Evolutionary conservation across 441 rosid species (phyloP).

Genomic region (Melastoma candidum): DNA sequence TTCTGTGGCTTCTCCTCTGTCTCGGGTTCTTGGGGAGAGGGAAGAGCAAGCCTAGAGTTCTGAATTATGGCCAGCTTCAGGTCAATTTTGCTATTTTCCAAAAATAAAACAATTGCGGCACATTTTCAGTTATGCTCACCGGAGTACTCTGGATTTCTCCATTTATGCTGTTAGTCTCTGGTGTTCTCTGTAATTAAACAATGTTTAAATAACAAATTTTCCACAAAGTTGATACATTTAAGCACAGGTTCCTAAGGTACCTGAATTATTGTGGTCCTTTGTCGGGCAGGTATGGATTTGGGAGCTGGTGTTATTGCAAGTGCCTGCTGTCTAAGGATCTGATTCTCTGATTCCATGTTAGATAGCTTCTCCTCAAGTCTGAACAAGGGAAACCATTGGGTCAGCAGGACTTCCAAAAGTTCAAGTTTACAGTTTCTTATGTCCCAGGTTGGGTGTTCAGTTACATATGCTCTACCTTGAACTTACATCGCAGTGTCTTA

Average conservation of each 20-base stretch:
- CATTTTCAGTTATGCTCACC: slow-evolving; percentile 1
- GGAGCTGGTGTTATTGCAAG: slow-evolving; percentile 4
- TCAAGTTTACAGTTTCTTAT: too few relatives aligned
- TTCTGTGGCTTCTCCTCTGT: slow-evolving; percentile 10
- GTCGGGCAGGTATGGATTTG: background rate
- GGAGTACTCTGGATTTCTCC: slow-evolving; percentile 3
- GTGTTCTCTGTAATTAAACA: slow-evolving; percentile 2
- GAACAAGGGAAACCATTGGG: background rate
- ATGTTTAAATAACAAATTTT: background rate
- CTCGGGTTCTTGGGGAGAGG: slow-evolving; percentile 5
- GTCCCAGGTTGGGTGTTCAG: too few relatives aligned
- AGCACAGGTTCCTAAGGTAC: background rate
- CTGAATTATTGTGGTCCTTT: slow-evolving; percentile 8
- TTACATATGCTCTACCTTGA: too few relatives aligned
- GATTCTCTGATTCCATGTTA: slow-evolving; percentile 8
- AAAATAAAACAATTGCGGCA: background rate
- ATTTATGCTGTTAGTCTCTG: slow-evolving; percentile 5
- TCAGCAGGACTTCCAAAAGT: too few relatives aligned
- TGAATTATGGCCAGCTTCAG: background rate
- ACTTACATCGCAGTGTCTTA: too few relatives aligned
- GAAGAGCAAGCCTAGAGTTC: slow-evolving; percentile 2
- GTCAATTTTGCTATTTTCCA: too few relatives aligned
- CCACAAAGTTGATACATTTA: background rate
- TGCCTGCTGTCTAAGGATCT: slow-evolving; percentile 6
- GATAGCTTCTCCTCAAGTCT: slow-evolving; percentile 10